Evolutionary conservation across 352 stramenopile species (phyloP).

Genomic region (Pythium phragmitis): DNA sequence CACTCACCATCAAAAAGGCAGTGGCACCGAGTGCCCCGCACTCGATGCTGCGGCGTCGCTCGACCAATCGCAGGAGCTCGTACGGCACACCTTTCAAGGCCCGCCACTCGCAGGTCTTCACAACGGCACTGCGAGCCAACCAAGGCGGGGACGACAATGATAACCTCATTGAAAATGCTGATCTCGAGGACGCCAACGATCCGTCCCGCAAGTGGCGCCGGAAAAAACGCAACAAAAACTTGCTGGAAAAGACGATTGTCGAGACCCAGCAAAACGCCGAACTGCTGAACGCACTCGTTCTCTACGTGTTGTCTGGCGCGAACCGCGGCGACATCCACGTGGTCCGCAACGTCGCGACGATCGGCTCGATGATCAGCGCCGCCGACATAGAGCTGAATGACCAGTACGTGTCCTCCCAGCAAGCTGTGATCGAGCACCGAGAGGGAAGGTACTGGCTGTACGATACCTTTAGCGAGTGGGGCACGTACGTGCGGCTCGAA

Average conservation of each 20-base stretch:
- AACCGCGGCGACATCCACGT: conserved; percentile 80
- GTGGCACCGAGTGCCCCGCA: background rate
- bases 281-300: conserved; percentile 54
- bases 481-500: conserved; percentile 72
- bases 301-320: conserved; percentile 76
- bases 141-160: conserved; percentile 22
- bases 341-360: conserved; percentile 58
- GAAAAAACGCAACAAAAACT: conserved; percentile 74
- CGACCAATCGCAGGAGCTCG: conserved; percentile 22
- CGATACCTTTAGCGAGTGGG: conserved; percentile 64
- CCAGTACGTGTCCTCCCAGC: conserved; percentile 47
- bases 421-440: conserved; percentile 76
- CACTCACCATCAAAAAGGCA: conserved; percentile 19
- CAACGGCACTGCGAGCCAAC: conserved; percentile 18
- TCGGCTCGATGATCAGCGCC: conserved; percentile 53
- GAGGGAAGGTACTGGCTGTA: conserved; percentile 74
- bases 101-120: conserved; percentile 40
- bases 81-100: conserved; percentile 23
- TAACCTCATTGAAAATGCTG: conserved; percentile 31
- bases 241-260: conserved; percentile 60
- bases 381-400: conserved; percentile 75
- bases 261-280: conserved; percentile 52
- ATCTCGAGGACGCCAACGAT: conserved; percentile 38
- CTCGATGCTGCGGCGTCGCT: conserved; percentile 19
- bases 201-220: conserved; percentile 55